Percentiles rank a stretch among this genome's conserved stretches.
phyloP scores from a whole-genome alignment of 345 rosid genomes.

The Ailanthus altissimus region DNA sequence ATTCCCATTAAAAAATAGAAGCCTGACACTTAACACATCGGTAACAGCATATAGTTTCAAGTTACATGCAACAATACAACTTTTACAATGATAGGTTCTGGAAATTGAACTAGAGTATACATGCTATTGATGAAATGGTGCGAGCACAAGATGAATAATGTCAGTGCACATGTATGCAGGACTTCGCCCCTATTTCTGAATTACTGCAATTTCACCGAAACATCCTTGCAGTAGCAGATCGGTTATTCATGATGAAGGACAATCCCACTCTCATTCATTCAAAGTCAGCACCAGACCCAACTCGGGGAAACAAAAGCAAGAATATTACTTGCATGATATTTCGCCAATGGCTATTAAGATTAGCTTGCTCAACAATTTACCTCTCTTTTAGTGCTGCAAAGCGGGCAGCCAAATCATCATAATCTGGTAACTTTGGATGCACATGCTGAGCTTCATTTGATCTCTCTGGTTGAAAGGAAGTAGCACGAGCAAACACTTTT shows the following conservation, averaged over 20 bases:
- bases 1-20: not conserved
- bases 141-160: conserved; percentile 1
- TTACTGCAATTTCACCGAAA: not conserved
- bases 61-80: conserved; percentile 22
- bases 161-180: not conserved
- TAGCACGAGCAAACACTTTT: conserved; percentile 61
- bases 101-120: conserved; percentile 19
- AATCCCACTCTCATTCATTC: not conserved
- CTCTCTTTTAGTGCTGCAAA: conserved; percentile 83
- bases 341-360: not conserved
- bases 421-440: conserved; percentile 94
- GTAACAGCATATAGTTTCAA: conserved; percentile 14
- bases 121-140: conserved; percentile 8
- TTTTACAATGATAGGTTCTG: conserved; percentile 15
- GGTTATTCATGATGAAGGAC: not conserved
- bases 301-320: conserved; percentile 14
- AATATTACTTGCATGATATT: not conserved
- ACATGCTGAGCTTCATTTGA: conserved; percentile 69
- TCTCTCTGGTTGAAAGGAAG: conserved; percentile 77
- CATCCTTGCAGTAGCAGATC: conserved; percentile 7
- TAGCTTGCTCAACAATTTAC: conserved; percentile 26
- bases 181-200: conserved; percentile 5
- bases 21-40: not conserved
- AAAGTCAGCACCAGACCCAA: not conserved
- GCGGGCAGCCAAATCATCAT: conserved; percentile 88